Evolutionary conservation across 371 early-diverging fungal species (phyloP), one percentile per base, ranked within the genome.

Genomic region (Mucor sp.): DNA sequence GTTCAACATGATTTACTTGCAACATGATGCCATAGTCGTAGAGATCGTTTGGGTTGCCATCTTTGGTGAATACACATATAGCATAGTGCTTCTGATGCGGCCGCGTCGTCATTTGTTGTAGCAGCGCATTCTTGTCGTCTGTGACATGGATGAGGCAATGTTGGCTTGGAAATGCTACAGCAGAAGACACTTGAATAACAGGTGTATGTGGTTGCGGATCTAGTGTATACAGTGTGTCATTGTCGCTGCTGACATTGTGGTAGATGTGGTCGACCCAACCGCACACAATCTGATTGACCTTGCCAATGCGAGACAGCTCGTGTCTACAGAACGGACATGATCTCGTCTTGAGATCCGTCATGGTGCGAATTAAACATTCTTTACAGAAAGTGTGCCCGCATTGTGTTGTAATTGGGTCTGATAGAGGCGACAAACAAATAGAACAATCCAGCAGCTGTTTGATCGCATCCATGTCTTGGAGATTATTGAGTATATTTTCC

Each of bases 371-470:
- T 3, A 90, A 56, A 58, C 91, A 91, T 6, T 60, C 53, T 33
- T 81, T 82, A 70, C 92, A 91, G 59, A 86, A 82, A 1, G 89
- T 85, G 68, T 91, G 92, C 0, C 92, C 92, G 66, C 92, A 91
- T 14, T 72, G 71, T 33, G 85, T 78, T 2, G 89, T 89, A 53
- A 89, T 69, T 2, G 92, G 90, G 12, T 84, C 62, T 7, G 27
- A 17, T 12, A 74, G 39, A 2, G 62, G 21, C 4, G 41, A 53
- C 30, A 48, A 58, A n/a, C 74, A 74, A 17, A 74, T 70, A 9
- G 70, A 59, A 35, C 74, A 74, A n/a, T 62, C 67, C 21, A 74
- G 56, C 12, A 64, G 44, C 1, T 28, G 37, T 17, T 53, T n/a
- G 15, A 32, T 44, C 6, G 37, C 1, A 39, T 53, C 33, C 4